Evolutionary conservation across 2,329 filamentous ascomycete species (phyloP).

Genomic region (Talaromyces sp.): DNA sequence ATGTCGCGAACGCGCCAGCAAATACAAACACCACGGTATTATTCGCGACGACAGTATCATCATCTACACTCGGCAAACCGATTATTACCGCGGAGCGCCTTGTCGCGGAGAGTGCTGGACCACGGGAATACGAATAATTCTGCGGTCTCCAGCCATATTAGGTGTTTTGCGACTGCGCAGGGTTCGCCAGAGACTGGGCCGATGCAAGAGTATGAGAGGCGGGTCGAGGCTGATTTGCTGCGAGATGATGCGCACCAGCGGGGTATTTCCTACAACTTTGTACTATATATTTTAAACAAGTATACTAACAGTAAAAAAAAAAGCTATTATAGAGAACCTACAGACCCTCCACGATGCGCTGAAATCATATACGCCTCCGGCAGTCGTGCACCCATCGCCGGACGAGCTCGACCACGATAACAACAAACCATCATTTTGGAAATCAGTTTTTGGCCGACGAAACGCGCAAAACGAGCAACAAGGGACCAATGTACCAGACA

Average conservation of each 20-base stretch:
- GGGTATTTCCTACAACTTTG: slow-evolving; percentile 48
- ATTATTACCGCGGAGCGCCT: not conserved
- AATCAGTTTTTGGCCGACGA: slow-evolving; percentile 42
- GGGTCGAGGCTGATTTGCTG: slow-evolving; percentile 69
- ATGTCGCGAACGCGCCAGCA: not conserved
- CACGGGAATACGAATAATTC: not conserved
- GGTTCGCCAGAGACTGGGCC: slow-evolving; percentile 52
- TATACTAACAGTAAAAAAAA: not conserved
- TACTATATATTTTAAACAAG: not conserved
- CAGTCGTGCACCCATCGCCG: slow-evolving; percentile 71
- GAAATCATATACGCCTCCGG: slow-evolving; percentile 65
- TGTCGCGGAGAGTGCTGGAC: not conserved
- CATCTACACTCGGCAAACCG: not conserved
- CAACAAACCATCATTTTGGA: slow-evolving; percentile 50
- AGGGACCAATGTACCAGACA: slow-evolving; percentile 42
- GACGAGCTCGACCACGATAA: slow-evolving; percentile 58
- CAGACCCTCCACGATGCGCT: slow-evolving; percentile 87
- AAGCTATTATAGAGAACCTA: slow-evolving; percentile 81
- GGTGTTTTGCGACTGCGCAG: slow-evolving; percentile 8
- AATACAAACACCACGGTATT: not conserved
- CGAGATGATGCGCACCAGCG: slow-evolving; percentile 89
- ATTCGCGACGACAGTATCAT: not conserved
- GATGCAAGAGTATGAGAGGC: slow-evolving; percentile 79
- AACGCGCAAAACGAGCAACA: slow-evolving; percentile 40
- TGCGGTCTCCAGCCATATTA: not conserved